Base-by-base conservation (phyloP, 208 protist genomes). In the Strigomonas culicis region DNA sequence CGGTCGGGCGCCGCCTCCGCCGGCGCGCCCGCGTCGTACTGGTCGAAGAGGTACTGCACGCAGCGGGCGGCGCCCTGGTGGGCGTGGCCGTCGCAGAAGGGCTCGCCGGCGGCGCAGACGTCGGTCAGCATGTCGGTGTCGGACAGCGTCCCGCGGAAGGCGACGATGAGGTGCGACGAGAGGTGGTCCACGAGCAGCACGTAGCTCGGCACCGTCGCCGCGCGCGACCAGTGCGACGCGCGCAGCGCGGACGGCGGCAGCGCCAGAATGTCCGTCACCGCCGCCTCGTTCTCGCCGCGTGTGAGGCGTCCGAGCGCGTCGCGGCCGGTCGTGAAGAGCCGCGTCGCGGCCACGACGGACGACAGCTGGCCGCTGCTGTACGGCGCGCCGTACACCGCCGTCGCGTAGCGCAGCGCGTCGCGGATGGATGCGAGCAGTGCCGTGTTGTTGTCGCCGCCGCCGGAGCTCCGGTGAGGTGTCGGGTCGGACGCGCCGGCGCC, bases 81-180 rank as follows among this genome's bases (percentile, higher is more conserved):
- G 7, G 78, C 84, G 41, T 77, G 53, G 31, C 78, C 77, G 11
- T 78, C 84, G 34, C 72, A 76, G 53, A 90, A 90, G 0, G 68
- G 71, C 27, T 76, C 62, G 1, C 59, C 69, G 46, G 76, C 61
- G 2, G 78, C 84, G 52, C 77, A 83, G 21, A 83, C 58, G 51
- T 90, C 84, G 22, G 75, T 85, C 44, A 87, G 68, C 21, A 90
- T 75, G 50, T 90, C 84, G 11, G 65, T 72, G 46, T 82, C 74
- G 36, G 66, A 77, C 30, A 87, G 50, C 34, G 80, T 87, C n/a
- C 84, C 84, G 7, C 84, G 77, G 60, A 90, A 90, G 3, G 77
- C 44, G 21, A 86, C 63, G 24, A 90, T 78, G 39, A 90, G 83
- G 57, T 72, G 70, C 30, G 57, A 60, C 21, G 72, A 44, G n/a